phyloP scores from a whole-genome alignment of 352 stramenopile species.

The Globisporangium lucens region DNA sequence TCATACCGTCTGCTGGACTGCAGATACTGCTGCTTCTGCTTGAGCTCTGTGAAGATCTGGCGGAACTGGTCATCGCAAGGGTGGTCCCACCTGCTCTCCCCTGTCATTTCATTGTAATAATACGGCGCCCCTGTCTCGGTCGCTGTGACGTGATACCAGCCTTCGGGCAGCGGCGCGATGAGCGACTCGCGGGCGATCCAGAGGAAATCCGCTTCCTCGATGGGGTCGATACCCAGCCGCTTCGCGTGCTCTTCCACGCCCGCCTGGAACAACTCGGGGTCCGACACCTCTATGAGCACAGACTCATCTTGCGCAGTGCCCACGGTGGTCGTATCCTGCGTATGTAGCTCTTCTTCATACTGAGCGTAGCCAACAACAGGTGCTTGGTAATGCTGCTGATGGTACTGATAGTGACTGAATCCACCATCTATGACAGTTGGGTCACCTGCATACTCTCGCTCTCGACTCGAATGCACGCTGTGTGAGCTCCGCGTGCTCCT shows the following conservation, averaged over 20 bases:
- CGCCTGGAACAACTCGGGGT: slow-evolving; percentile 71
- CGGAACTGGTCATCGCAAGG: slow-evolving; percentile 72
- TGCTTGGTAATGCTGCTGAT: slow-evolving; percentile 2
- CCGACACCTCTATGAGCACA: slow-evolving; percentile 45
- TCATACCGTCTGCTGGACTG: slow-evolving; percentile 12
- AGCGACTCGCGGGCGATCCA: slow-evolving; percentile 80
- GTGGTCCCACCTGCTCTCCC: slow-evolving; percentile 83
- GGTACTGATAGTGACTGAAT: neutral
- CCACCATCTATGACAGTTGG: neutral
- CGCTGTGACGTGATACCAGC: slow-evolving; percentile 67
- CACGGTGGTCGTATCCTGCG: neutral
- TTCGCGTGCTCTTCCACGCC: slow-evolving; percentile 70
- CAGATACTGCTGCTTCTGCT: slow-evolving; percentile 21
- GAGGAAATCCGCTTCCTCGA: slow-evolving; percentile 47
- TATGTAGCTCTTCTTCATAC: neutral
- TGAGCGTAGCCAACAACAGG: neutral
- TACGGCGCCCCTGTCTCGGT: slow-evolving; percentile 60
- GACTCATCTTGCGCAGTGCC: slow-evolving; percentile 34
- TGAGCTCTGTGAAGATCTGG: slow-evolving; percentile 43
- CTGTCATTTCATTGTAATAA: slow-evolving; percentile 77
- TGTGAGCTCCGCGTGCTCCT: slow-evolving; percentile 4
- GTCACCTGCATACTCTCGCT: slow-evolving; percentile 8
- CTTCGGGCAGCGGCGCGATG: slow-evolving; percentile 60
- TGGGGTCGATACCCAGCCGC: slow-evolving; percentile 66
- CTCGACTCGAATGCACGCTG: slow-evolving; percentile 7